Conservation (phyloP, 1,284 basidiomycete genomes). For the Cutaneotrichosporon sp. region DNA sequence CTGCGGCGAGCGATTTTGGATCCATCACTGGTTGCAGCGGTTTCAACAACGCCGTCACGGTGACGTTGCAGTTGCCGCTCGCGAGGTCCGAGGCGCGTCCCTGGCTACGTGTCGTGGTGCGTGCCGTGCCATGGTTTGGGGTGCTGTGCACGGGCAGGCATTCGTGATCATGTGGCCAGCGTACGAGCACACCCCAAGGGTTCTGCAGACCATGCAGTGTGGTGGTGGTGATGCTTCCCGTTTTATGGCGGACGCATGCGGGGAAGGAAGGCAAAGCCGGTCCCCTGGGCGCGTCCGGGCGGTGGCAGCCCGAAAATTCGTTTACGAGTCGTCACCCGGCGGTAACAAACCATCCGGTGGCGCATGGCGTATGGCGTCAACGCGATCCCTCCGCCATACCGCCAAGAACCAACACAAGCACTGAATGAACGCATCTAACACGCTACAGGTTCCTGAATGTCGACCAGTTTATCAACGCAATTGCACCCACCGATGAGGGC, state of each 20-base stretch:
- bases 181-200: background rate
- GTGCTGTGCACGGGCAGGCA: slow-evolving; percentile 2
- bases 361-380: background rate
- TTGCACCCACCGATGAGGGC: slow-evolving; percentile 74
- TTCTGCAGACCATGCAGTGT: background rate
- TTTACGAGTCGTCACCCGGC: slow-evolving; percentile 6
- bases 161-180: background rate
- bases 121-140: background rate
- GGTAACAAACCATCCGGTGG: background rate
- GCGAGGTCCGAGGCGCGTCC: background rate
- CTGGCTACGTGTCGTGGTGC: background rate
- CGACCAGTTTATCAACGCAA: slow-evolving; percentile 86
- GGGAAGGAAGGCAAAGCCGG: background rate
- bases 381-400: background rate
- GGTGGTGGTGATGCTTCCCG: background rate
- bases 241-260: background rate
- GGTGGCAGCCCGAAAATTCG: slow-evolving; percentile 2
- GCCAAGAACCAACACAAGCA: background rate
- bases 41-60: background rate
- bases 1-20: background rate
- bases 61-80: background rate
- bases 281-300: background rate
- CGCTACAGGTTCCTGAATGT: slow-evolving; percentile 67
- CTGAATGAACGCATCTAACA: background rate
- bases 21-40: background rate